Conservation (phyloP, 1,284 basidiomycete genomes). For the Boletus hoseneyae region DNA sequence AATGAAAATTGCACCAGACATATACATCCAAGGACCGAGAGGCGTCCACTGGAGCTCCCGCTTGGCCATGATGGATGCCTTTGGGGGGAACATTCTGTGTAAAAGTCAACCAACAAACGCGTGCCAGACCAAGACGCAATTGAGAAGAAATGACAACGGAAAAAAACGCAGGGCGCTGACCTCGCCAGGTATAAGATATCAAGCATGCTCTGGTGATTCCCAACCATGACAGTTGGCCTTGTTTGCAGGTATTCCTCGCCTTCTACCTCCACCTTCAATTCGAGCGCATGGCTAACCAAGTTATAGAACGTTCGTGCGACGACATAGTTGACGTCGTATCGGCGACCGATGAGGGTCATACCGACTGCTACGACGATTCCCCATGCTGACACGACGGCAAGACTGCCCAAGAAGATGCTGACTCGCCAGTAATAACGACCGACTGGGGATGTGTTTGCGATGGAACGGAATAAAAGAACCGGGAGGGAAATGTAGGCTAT, state of each 20-base stretch:
- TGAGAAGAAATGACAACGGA: conserved; percentile 2
- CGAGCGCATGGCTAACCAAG: conserved; percentile 64
- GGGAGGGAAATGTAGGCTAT: conserved; percentile 73
- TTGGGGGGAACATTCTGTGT: conserved; percentile 77
- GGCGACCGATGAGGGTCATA: conserved; percentile 68
- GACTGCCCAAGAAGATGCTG: conserved; percentile 69
- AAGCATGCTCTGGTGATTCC: conserved; percentile 94
- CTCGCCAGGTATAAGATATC: conserved; percentile 84
- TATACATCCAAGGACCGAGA: conserved; percentile 89
- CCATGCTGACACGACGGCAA: conserved; percentile 74
- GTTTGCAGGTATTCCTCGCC: conserved; percentile 78
- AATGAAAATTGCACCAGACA: conserved; percentile 93
- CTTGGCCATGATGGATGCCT: conserved; percentile 91
- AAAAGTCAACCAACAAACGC: conserved; percentile 6
- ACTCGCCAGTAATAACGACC: conserved; percentile 74
- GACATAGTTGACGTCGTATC: conserved; percentile 82
- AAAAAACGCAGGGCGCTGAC: conserved; percentile 40
- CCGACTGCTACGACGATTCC: conserved; percentile 72
- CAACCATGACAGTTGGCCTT: conserved; percentile 73
- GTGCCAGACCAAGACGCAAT: background rate
- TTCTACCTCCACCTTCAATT: conserved; percentile 76
- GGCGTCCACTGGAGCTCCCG: conserved; percentile 86
- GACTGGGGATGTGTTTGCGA: conserved; percentile 51
- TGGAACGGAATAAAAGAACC: conserved; percentile 54
- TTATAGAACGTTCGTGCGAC: conserved; percentile 86